Conservation (phyloP, 345 rosid species). For the Kernera saxatilis region DNA sequence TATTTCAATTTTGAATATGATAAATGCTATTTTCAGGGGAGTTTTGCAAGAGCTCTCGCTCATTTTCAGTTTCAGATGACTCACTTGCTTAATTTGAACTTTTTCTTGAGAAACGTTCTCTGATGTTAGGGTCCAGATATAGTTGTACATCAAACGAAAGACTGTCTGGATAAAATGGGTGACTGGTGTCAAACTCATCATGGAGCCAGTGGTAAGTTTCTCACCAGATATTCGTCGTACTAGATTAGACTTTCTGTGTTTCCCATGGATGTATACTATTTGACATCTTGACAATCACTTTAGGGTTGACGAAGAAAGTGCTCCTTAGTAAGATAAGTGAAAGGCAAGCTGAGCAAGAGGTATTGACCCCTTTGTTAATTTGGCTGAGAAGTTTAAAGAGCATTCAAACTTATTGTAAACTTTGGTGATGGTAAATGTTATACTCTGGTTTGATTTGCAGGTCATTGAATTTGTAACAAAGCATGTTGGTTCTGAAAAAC, state of each 20-base stretch:
- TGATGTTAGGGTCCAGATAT: constrained; percentile 78
- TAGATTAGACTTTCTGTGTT: neutral
- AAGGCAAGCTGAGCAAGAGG: constrained; percentile 86
- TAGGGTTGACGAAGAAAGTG: constrained; percentile 83
- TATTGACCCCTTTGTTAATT: neutral
- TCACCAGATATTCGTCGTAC: neutral
- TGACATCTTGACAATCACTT: constrained; percentile 9
- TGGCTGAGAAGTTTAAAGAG: neutral
- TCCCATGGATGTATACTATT: neutral
- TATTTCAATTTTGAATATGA: neutral
- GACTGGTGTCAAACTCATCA: constrained; percentile 95
- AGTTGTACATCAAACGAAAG: constrained; percentile 76
- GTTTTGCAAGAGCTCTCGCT: neutral
- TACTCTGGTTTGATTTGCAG: constrained; percentile 39
- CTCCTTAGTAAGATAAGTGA: constrained; percentile 61
- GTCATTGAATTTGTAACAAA: constrained; percentile 65
- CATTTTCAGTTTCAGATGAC: neutral
- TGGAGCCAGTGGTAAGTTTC: constrained; percentile 70
- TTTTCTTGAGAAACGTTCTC: constrained; percentile 2
- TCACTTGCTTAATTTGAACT: neutral
- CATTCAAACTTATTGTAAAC: neutral
- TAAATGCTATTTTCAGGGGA: neutral
- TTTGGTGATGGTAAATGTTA: neutral
- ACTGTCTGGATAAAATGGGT: constrained; percentile 72
- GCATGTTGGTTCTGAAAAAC: constrained; percentile 54